These are phyloP conservation scores for Scheffersomyces stambukii DNA, from an alignment of 1,139 yeast genomes.

Conservation along the genomic window DNA sequence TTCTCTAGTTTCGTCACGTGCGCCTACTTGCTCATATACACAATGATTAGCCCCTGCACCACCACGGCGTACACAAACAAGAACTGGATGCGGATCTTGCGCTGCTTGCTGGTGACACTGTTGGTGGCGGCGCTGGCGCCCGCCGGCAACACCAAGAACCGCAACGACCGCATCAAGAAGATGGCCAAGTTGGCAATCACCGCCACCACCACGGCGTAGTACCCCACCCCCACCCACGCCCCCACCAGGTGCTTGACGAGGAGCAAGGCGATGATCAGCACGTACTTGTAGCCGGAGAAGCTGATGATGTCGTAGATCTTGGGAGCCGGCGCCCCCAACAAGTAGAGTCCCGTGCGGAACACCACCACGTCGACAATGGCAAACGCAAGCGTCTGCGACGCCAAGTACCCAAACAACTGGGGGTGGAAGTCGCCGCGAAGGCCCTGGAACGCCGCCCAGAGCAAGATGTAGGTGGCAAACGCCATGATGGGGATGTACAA, in stretches of 20 bases:
- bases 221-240: conserved; percentile 25
- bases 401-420: conserved; percentile 80
- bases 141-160: conserved; percentile 60
- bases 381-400: conserved; percentile 88
- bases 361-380: conserved; percentile 60
- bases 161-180: conserved; percentile 77
- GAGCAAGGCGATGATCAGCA: conserved; percentile 61
- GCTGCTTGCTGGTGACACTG: conserved; percentile 59
- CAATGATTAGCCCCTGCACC: conserved; percentile 56
- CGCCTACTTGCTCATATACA: conserved; percentile 32
- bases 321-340: conserved; percentile 50
- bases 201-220: conserved; percentile 40
- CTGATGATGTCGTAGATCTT: conserved; percentile 78
- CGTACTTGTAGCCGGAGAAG: conserved; percentile 92
- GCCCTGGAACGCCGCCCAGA: conserved; percentile 86
- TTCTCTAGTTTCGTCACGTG: too few species aligned
- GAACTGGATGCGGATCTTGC: conserved; percentile 82
- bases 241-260: conserved; percentile 42
- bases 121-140: conserved; percentile 26
- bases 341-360: conserved; percentile 43
- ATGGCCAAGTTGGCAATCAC: conserved; percentile 54
- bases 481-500: conserved; percentile 95
- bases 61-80: conserved; percentile 82
- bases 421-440: conserved; percentile 91
- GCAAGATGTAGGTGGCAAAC: conserved; percentile 77